Evolutionary conservation across 1,284 basidiomycete genomes (phyloP).

Genomic region (Baeospora myosura): DNA sequence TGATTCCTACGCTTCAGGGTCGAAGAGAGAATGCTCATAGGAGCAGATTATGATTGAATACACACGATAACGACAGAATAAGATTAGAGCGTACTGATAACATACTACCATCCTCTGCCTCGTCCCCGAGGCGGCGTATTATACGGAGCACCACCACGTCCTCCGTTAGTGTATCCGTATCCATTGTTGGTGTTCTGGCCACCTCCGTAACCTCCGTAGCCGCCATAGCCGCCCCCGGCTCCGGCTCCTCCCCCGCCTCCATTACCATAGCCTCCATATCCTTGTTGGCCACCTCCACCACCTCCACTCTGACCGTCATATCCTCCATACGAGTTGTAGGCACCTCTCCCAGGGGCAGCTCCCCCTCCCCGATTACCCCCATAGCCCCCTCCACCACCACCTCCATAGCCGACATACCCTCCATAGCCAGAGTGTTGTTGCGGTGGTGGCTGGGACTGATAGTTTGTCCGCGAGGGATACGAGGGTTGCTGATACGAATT

Average conservation of each 20-base stretch:
- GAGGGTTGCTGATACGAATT: slow-evolving; percentile 25
- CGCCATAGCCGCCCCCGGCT: slow-evolving; percentile 12
- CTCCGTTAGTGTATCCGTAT: slow-evolving; percentile 7
- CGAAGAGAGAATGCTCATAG: too few relatives aligned
- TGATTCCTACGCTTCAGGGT: too few relatives aligned
- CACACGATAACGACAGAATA: too few relatives aligned
- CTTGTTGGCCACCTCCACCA: background rate
- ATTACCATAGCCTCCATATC: slow-evolving; percentile 11
- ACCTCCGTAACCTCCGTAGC: slow-evolving; percentile 16
- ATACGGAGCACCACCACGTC: slow-evolving; percentile 10
- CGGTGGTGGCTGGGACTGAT: slow-evolving; percentile 16
- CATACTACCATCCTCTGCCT: slow-evolving; percentile 14
- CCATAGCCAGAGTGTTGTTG: background rate
- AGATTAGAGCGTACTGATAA: too few relatives aligned
- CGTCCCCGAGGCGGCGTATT: slow-evolving; percentile 11
- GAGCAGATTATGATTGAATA: too few relatives aligned
- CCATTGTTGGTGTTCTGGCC: slow-evolving; percentile 9
- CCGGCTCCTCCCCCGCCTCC: slow-evolving; percentile 17
- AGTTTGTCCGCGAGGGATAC: slow-evolving; percentile 22
- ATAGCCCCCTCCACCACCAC: slow-evolving; percentile 13
- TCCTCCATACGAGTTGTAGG: slow-evolving; percentile 26
- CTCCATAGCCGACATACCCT: background rate
- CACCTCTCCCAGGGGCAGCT: slow-evolving; percentile 25
- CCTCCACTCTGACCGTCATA: slow-evolving; percentile 9
- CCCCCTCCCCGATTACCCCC: slow-evolving; percentile 9